Conservation (phyloP, 108 stramenopile genomes). For the Cyclotella cryptica region DNA sequence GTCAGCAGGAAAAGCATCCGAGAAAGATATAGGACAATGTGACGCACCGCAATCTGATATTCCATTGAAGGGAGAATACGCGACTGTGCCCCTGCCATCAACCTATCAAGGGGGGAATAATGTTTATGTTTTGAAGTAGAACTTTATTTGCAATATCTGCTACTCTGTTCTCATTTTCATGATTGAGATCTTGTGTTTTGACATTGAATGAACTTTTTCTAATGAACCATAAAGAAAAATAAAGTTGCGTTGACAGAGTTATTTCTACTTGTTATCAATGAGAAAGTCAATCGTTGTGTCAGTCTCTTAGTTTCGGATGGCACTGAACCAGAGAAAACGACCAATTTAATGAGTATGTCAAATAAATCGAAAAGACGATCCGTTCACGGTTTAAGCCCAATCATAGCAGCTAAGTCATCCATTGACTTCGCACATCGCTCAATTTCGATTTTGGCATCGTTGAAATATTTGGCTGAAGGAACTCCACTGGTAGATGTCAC, state of each 20-base stretch:
- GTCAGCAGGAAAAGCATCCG: not conserved
- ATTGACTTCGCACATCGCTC: constrained; percentile 43
- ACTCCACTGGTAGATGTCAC: constrained; percentile 41
- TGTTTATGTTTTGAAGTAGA: constrained; percentile 1
- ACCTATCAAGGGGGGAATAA: constrained; percentile 29
- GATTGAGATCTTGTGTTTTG: too few species aligned
- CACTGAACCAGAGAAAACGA: not conserved
- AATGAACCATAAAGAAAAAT: too few species aligned
- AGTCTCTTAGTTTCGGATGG: not conserved
- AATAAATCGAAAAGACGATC: not conserved
- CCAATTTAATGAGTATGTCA: not conserved
- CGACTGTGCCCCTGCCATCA: constrained; percentile 9
- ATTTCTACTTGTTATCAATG: too few species aligned
- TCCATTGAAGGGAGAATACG: constrained; percentile 10
- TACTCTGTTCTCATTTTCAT: too few species aligned
- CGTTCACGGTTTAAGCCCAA: constrained; percentile 13
- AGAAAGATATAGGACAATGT: too few species aligned
- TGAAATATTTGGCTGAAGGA: constrained; percentile 58
- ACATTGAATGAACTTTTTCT: too few species aligned
- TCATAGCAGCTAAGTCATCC: constrained; percentile 54
- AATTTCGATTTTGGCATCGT: constrained; percentile 60
- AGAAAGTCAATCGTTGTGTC: too few species aligned
- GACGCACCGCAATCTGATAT: not conserved
- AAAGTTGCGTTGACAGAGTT: too few species aligned
- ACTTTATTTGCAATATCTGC: not conserved